Percentiles rank a stretch among this genome's conserved stretches.
These are phyloP conservation scores for Macrophomina tecta DNA, from an alignment of 2,329 filamentous ascomycete genomes.

Conservation along the genomic window DNA sequence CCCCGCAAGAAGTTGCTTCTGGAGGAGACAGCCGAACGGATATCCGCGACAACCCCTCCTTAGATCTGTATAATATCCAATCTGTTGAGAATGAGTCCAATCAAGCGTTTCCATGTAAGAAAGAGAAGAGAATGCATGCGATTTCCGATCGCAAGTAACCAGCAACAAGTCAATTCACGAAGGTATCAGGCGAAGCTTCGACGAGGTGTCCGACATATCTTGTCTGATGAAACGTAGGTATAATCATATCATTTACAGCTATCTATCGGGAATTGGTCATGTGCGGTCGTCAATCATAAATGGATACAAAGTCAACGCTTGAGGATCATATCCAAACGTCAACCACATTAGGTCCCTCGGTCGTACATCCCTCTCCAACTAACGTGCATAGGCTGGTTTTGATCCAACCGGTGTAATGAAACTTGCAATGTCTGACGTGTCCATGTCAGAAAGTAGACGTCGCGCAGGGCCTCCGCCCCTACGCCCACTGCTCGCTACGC, in stretches of 20 bases:
- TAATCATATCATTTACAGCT: not conserved
- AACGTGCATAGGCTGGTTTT: not conserved
- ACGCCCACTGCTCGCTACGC: not conserved
- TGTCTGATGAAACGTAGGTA: not conserved
- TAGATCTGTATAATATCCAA: slow-evolving; percentile 22
- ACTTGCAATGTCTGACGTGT: not conserved
- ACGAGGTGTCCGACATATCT: no score
- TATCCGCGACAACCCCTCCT: slow-evolving; percentile 56
- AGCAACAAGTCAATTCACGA: no score
- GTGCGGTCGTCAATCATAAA: not conserved
- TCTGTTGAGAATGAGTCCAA: not conserved
- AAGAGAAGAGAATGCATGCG: not conserved
- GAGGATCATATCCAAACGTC: not conserved
- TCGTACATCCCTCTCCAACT: not conserved
- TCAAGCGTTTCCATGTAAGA: not conserved
- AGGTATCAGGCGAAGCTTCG: no score
- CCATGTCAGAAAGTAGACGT: not conserved
- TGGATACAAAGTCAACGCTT: not conserved
- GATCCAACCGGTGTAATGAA: not conserved
- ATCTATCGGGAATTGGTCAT: not conserved
- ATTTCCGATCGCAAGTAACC: not conserved
- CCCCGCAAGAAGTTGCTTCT: slow-evolving; percentile 72
- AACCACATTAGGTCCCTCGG: not conserved
- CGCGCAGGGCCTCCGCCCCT: not conserved
- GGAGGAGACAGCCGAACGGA: slow-evolving; percentile 66